Evolutionary conservation across 2,329 filamentous ascomycete genomes (phyloP), one percentile per base, ranked within the genome.

Genomic region (Rhynchosporium agropyri): DNA sequence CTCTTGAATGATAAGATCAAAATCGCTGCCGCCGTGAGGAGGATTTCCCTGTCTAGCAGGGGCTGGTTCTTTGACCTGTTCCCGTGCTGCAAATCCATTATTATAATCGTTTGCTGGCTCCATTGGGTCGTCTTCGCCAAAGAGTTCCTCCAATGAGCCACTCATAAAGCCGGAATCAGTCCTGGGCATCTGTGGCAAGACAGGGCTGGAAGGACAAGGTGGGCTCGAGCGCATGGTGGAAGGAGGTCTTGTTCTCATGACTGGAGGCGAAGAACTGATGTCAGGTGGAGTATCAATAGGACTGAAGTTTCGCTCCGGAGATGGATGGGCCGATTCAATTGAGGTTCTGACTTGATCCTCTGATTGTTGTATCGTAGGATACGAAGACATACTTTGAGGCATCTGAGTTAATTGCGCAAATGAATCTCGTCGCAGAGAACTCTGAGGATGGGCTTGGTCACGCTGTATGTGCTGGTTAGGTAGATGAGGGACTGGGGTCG

Each of bases 211-310:
- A 7, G 86, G 86, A 56, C 92, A 81, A 49, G 86, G 83, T 2
- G 94, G 95, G 73, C 94, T 98, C 2, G 93, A 97, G 31, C 88
- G 85, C 33, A 86, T 84, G 4, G 15, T 20, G 1, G 48, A 56
- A 20, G 89, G 87, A 57, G 80, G 76, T 36, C 81, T 79, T 43
- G 83, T 83, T 67, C 85, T 83, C 66, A 92, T 86, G 1, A 96
- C 82, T 0, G 95, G 95, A 13, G 94, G 94, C 3, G 94, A 98
- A 0, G 95, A 98, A 1, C 90, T 90, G 69, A 98, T 91, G 60
- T 91, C 90, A 55, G 86, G 87, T 3, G 92, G 89, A 58, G 92
- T 96, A 61, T 89, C 81, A 58, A 81, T 84, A 36, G 59, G 85
- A 83, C 78, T 75, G n/a, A 63, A 63, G 55, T 75, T 71, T 54